Evolutionary conservation across 441 rosid species (phyloP), one percentile per base, ranked within the genome.

Genomic region (Pelargonium fulgidum): DNA sequence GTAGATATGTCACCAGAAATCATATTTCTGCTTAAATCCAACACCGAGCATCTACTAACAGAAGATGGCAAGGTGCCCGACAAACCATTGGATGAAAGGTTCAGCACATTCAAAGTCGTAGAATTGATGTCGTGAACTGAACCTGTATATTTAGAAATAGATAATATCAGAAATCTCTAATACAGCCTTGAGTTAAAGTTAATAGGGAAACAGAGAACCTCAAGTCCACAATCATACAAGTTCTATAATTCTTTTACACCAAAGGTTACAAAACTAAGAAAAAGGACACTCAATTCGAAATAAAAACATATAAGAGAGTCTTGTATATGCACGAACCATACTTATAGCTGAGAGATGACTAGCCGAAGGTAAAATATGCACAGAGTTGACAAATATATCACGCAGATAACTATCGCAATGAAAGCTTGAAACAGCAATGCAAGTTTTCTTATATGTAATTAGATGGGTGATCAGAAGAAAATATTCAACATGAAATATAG

Each of bases 21-120:
- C 74, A 65, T 75, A 77, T 93, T 93, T 80, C 85, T 78, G 74
- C 97, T 93, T 74, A 93, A 75, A 83, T 93, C 97, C 75, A 89
- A 39, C 16, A 69, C 77, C 14, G 73, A 61, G 75, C 92, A 85
- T 5, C 73, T 83, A 69, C 70, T 73, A 22, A 85, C 68, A 73
- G 63, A 65, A 69, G 82, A 45, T 0, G 97, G 98, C 79, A 93
- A 83, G 42, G 81, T 69, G n/a, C 97, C 94, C 8, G 94, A 84
- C 67, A 93, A 68, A 54, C 70, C 78, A 75, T 93, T 93, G 39
- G 89, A 86, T 0, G 98, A 90, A 72, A 93, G 94, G 80, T 89
- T 89, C 82, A 93, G 79, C 76, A 82, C 45, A 66, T 72, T 81
- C 81, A 93, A 71, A 11, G 85, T 84, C 63, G 88, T 80, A 67